A percentile compares a stretch with the other conserved stretches of the same genome.
Conservation (phyloP, 345 rosid genomes). For the Adansonia digitata region DNA sequence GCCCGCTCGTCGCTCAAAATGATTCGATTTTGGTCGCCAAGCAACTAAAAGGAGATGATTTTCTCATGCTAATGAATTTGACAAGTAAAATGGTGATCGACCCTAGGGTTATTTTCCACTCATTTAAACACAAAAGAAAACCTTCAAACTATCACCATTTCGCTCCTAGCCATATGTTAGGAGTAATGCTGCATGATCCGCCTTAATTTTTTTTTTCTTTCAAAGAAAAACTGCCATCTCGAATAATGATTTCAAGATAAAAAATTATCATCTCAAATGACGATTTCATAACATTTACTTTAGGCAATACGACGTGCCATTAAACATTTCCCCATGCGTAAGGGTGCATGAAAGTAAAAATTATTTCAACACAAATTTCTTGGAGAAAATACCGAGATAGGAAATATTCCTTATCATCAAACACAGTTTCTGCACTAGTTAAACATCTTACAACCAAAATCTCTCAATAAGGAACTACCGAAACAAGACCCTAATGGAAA, state of each 20-base stretch:
- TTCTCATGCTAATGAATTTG: no score
- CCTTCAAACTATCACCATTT: background rate
- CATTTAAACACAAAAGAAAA: background rate
- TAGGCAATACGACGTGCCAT: no score
- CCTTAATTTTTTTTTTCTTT: no score
- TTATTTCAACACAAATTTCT: no score
- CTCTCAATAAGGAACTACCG: conserved; percentile 2
- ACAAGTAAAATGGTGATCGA: no score
- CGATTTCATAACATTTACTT: no score
- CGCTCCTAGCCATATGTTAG: background rate
- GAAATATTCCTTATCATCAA: conserved; percentile 7
- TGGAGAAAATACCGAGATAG: background rate
- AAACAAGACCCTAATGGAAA: background rate
- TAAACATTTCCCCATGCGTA: background rate
- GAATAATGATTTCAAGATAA: no score
- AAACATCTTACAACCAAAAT: conserved; percentile 4
- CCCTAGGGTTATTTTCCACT: no score
- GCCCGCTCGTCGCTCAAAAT: background rate
- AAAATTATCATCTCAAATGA: no score
- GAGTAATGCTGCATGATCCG: no score
- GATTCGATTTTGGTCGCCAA: background rate
- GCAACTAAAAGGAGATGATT: no score
- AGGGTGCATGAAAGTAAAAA: background rate
- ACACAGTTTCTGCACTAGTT: background rate
- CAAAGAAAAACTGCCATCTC: no score